Evolutionary conservation across 208 protist species (phyloP).

Genomic region (Leptomonas seymouri): DNA sequence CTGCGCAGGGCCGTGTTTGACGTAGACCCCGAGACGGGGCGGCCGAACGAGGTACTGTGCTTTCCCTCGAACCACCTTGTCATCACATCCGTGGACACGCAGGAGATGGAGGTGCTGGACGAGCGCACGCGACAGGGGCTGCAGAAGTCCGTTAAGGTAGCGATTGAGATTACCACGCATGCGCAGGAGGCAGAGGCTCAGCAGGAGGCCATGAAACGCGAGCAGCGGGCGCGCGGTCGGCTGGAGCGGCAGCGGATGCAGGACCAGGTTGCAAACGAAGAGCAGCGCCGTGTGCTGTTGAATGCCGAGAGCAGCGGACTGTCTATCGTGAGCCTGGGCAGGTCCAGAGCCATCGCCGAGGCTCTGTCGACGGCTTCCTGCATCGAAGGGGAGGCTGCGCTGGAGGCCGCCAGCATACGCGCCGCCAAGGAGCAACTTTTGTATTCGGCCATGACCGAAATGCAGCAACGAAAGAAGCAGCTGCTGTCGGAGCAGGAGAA

Average conservation of each 20-base stretch:
- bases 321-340: constrained; percentile 88
- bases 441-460: constrained; percentile 43
- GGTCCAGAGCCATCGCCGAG: constrained; percentile 90
- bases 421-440: constrained; percentile 69
- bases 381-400: constrained; percentile 89
- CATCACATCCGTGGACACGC: constrained; percentile 96
- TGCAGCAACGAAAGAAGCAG: constrained; percentile 50
- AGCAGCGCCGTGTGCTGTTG: constrained; percentile 82
- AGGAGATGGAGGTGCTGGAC: constrained; percentile 95
- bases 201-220: constrained; percentile 89
- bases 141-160: constrained; percentile 96
- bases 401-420: constrained; percentile 79
- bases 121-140: constrained; percentile 93
- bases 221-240: constrained; percentile 90
- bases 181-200: constrained; percentile 93
- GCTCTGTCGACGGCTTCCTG: constrained; percentile 83
- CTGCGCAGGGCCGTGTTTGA: constrained; percentile 87
- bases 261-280: constrained; percentile 93
- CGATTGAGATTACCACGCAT: constrained; percentile 97
- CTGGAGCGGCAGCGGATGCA: constrained; percentile 93
- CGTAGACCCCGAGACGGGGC: constrained; percentile 53
- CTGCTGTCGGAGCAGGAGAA: constrained; percentile 51
- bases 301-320: constrained; percentile 85
- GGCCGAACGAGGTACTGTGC: constrained; percentile 60
- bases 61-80: constrained; percentile 93